Percentiles rank a stretch among this genome's conserved stretches.
phyloP scores from a whole-genome alignment of 1,139 yeast species.

The Blastobotrys elegans region DNA sequence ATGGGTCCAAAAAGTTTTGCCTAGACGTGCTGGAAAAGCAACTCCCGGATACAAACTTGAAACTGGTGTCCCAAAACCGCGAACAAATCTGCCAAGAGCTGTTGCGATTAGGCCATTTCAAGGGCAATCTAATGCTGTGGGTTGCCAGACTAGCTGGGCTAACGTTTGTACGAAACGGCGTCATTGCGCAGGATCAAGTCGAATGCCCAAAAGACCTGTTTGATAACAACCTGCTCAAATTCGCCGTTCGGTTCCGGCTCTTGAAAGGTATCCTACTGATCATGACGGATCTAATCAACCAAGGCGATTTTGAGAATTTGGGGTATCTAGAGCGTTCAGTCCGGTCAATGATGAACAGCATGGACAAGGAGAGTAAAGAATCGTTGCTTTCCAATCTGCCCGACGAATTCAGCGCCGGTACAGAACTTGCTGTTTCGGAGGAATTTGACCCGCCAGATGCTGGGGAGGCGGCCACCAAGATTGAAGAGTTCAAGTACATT shows the following conservation, averaged over 20 bases:
- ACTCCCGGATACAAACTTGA: background rate
- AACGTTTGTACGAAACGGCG: background rate
- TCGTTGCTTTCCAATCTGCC: background rate
- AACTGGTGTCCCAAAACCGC: background rate
- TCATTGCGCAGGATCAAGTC: background rate
- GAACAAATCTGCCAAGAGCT: background rate
- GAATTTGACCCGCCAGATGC: background rate
- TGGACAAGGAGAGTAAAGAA: background rate
- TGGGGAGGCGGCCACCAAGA: background rate
- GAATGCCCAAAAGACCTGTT: conserved; percentile 7
- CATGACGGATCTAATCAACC: background rate
- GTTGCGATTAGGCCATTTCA: background rate
- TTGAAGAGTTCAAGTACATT: background rate
- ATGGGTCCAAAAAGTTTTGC: background rate
- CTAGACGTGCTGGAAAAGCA: conserved; percentile 5
- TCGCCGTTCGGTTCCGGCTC: conserved; percentile 2
- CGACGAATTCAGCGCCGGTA: background rate
- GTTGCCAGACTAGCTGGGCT: conserved; percentile 7
- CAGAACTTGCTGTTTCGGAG: background rate
- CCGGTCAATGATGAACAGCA: background rate
- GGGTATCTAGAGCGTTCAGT: conserved; percentile 10
- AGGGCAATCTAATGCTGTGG: conserved; percentile 7
- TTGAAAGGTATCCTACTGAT: conserved; percentile 8
- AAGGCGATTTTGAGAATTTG: conserved; percentile 6
- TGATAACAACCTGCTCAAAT: background rate